These are phyloP conservation scores for Neonectria punicea DNA, from an alignment of 2,329 filamentous ascomycete species.

Conservation along the genomic window DNA sequence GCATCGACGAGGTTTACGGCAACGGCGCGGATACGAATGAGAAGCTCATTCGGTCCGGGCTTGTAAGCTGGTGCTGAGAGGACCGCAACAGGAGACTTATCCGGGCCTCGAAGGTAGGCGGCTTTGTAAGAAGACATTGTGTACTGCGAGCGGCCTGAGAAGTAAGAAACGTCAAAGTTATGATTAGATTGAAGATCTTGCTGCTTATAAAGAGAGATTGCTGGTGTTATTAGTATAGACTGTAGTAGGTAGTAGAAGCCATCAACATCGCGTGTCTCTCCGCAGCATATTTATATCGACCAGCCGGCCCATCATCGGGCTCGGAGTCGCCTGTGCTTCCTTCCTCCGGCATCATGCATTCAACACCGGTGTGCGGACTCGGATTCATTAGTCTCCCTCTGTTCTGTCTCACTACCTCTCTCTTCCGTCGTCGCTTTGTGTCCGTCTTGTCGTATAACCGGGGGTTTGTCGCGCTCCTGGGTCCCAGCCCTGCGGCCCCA, in stretches of 20 bases:
- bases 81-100: background rate
- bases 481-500: constrained; percentile 3
- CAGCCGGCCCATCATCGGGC: background rate
- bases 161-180: background rate
- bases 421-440: background rate
- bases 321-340: constrained; percentile 8
- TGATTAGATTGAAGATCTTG: constrained; percentile 11
- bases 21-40: constrained; percentile 34
- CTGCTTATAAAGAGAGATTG: constrained; percentile 12
- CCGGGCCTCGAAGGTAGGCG: background rate
- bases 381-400: background rate
- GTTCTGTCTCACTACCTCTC: background rate
- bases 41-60: constrained; percentile 22
- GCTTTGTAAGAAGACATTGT: constrained; percentile 1
- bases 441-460: background rate
- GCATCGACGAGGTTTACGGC: constrained; percentile 44
- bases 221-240: background rate
- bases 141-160: background rate
- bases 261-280: background rate
- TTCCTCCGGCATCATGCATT: background rate
- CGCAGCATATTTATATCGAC: background rate
- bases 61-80: background rate
- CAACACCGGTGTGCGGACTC: background rate
- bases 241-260: background rate
- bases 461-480: background rate